phyloP scores from a whole-genome alignment of 306 rosid genomes.

The Hippophae gyantsensis region DNA sequence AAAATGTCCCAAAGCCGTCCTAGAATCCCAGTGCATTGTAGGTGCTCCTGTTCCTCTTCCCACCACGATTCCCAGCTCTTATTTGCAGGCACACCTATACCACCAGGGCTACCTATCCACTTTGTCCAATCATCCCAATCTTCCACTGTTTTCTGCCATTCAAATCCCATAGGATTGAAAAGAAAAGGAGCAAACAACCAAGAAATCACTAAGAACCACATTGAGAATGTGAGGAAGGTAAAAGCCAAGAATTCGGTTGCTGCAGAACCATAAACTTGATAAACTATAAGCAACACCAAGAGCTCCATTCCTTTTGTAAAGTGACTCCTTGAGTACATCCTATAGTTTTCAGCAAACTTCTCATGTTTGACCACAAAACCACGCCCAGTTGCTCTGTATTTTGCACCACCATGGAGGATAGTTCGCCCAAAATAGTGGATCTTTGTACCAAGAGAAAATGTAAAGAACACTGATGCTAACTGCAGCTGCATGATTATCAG shows the following conservation, averaged over 20 bases:
- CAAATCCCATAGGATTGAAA: constrained; percentile 96
- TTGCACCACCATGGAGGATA: constrained; percentile 89
- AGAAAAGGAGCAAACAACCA: constrained; percentile 87
- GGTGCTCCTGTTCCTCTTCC: constrained; percentile 97
- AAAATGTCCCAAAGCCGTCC: constrained; percentile 68
- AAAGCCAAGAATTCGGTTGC: constrained; percentile 32
- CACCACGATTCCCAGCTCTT: constrained; percentile 99
- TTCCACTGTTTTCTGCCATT: constrained; percentile 99
- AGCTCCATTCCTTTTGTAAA: constrained; percentile 85
- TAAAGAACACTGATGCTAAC: constrained; percentile 92
- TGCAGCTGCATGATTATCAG: constrained; percentile 81
- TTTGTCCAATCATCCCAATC: constrained; percentile 96
- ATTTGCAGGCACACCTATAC: constrained; percentile 83
- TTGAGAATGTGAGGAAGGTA: constrained; percentile 45
- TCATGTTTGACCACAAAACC: constrained; percentile 96
- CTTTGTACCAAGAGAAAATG: constrained; percentile 89
- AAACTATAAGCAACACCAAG: constrained; percentile 54
- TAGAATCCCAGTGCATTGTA: constrained; percentile 51
- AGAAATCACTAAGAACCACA: constrained; percentile 89
- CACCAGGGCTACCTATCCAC: constrained; percentile 84
- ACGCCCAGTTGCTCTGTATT: constrained; percentile 97
- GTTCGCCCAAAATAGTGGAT: constrained; percentile 89
- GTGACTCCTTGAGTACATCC: constrained; percentile 97
- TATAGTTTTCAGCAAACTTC: constrained; percentile 85
- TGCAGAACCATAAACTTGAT: constrained; percentile 60